A percentile compares a stretch with the other conserved stretches of the same genome.
phyloP scores from a whole-genome alignment of 768 basidiomycete species.

The Rossbeevera mucosa region DNA sequence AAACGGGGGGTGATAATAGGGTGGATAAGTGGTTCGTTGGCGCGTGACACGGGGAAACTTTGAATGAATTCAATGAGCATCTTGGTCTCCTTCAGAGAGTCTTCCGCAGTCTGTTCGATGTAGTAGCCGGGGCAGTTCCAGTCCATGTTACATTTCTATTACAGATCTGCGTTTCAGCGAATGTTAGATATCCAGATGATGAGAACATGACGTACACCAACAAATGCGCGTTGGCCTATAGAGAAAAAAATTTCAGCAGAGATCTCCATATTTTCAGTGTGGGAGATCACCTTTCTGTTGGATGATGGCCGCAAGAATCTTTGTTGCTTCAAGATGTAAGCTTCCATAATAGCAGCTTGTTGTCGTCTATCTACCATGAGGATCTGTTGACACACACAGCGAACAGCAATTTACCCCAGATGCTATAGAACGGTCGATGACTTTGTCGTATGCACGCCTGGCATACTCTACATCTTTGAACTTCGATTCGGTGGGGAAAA shows the following conservation, averaged over 20 bases:
- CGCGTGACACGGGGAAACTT: constrained; percentile 35
- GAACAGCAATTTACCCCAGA: constrained; percentile 54
- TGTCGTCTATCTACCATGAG: constrained; percentile 52
- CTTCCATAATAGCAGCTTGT: constrained; percentile 89
- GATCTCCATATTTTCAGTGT: neutral
- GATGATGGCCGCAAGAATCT: constrained; percentile 69
- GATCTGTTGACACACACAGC: neutral
- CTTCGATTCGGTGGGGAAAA: constrained; percentile 80
- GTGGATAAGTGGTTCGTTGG: constrained; percentile 58
- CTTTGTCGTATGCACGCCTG: constrained; percentile 53
- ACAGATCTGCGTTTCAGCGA: constrained; percentile 13
- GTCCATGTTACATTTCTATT: constrained; percentile 29
- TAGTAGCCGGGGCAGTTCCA: constrained; percentile 68
- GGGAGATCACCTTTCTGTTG: constrained; percentile 45
- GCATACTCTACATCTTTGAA: constrained; percentile 71
- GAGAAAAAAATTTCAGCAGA: constrained; percentile 4
- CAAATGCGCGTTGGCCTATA: constrained; percentile 75
- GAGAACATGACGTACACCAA: constrained; percentile 53
- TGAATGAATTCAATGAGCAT: constrained; percentile 66
- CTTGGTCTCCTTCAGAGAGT: constrained; percentile 58
- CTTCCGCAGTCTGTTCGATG: constrained; percentile 49
- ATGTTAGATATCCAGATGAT: too few relatives aligned
- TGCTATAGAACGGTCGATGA: constrained; percentile 65
- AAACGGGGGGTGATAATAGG: constrained; percentile 92
- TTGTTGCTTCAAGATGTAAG: constrained; percentile 73